Evolutionary conservation across 345 rosid genomes (phyloP), one percentile per base, ranked within the genome.

Genomic region (Pugionium dolabratum): DNA sequence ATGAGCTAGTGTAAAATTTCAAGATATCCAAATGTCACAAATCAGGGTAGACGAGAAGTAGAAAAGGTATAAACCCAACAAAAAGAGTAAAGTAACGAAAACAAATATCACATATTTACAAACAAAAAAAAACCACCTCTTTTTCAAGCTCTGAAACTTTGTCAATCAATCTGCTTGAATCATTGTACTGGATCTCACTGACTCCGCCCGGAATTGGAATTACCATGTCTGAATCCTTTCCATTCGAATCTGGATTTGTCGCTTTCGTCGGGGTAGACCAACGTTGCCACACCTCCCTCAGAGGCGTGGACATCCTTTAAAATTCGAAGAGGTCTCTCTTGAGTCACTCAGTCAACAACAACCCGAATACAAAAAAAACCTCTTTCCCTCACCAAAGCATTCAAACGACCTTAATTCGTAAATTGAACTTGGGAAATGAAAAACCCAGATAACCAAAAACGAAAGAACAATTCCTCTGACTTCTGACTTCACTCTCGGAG

Each of bases 231-330:
- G 54, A 57, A 55, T 43, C 59, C 7, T 40, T 41, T 5, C 62
- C 76, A 46, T 78, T 76, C 9, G 76, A 69, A 47, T 69, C 65
- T 7, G 76, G 78, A 54, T 41, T 74, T 5, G 34, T 60, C 37
- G 77, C 79, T 54, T 70, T 79, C 79, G 74, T 85, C 47, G 66
- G 76, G 29, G 93, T 75, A 61, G 94, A 80, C 95, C 89, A 89
- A 28, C 85, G 83, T 42, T 85, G 70, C 90, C 88, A 87, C 56
- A 62, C 80, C 78, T 44, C n/a, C n/a, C n/a, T 83, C 82, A 88
- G 83, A 61, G 97, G 97, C 73, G 96, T 86, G 75, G 85, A 80
- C 98, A 90, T 90, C 79, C 10, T 52, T 39, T 4, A 34, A 27
- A 50, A 71, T 59, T 64, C 52, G 0, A 2, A 54, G 63, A 64